A percentile compares a stretch with the other conserved stretches of the same genome.
Conservation (phyloP, 106 monocot species). For the Acanthochlamys bracteata region DNA sequence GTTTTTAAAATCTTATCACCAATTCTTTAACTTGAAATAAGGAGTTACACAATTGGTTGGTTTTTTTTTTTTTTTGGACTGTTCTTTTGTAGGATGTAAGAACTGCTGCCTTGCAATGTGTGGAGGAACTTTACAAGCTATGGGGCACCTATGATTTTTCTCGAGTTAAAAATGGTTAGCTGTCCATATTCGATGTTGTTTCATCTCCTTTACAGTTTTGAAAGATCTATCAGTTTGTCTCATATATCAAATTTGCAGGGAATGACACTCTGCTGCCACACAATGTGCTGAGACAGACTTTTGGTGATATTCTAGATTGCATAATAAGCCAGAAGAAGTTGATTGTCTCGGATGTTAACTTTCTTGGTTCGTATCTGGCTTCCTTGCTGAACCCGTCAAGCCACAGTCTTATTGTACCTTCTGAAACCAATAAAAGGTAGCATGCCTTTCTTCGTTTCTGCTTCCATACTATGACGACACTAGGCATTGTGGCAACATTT, state of each 20-base stretch:
- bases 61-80: no score
- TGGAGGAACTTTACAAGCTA: conserved; percentile 48
- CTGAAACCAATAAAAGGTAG: conserved; percentile 57
- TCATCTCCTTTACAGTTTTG: neutral
- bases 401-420: conserved; percentile 36
- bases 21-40: no score
- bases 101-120: conserved; percentile 52
- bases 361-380: conserved; percentile 56
- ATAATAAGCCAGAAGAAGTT: conserved; percentile 54
- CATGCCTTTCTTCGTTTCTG: neutral
- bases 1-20: no score
- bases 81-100: conserved; percentile 56
- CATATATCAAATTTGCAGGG: conserved; percentile 31
- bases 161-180: conserved; percentile 82
- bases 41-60: no score
- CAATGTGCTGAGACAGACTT: conserved; percentile 30
- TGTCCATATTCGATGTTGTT: neutral
- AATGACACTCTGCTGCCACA: conserved; percentile 26
- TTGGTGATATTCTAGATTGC: conserved; percentile 49
- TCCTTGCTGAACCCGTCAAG: conserved; percentile 41
- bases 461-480: no score
- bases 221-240: neutral
- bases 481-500: no score
- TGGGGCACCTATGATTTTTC: conserved; percentile 38
- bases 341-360: conserved; percentile 65